Evolutionary conservation across 148 eudicot species (phyloP).

Genomic region (Cornus florida): DNA sequence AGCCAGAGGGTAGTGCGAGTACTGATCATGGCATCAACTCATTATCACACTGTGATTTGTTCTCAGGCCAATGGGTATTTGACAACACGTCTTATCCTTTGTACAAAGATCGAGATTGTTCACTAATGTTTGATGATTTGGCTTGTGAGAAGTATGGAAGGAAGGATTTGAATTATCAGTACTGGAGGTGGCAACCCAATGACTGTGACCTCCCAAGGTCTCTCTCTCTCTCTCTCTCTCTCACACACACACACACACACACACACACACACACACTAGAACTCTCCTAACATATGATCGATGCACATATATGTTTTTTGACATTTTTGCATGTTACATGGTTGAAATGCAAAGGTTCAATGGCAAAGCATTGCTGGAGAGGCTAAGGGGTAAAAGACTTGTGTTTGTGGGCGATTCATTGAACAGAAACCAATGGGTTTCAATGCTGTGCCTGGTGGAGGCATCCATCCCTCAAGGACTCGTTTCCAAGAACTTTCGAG

Average conservation of each 20-base stretch:
- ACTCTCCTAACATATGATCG: no score
- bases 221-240: conserved; percentile 5
- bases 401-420: conserved; percentile 15
- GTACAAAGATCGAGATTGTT: conserved; percentile 25
- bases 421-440: conserved; percentile 16
- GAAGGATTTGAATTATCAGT: conserved; percentile 20
- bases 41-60: conserved; percentile 13
- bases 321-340: background rate
- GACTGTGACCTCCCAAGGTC: conserved; percentile 29
- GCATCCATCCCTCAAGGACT: background rate
- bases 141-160: conserved; percentile 30
- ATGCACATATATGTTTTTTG: background rate
- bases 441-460: conserved; percentile 14
- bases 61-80: conserved; percentile 28
- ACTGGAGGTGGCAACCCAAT: conserved; percentile 30
- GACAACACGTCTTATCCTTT: conserved; percentile 25
- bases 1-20: background rate
- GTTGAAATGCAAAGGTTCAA: conserved; percentile 7
- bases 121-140: conserved; percentile 20
- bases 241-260: no score
- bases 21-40: background rate
- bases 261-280: background rate
- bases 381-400: conserved; percentile 14
- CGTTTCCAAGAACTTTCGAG: background rate
- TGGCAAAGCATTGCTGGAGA: conserved; percentile 14